Conservation (phyloP, 805 yeast species). For the Metschnikowia sp. region DNA sequence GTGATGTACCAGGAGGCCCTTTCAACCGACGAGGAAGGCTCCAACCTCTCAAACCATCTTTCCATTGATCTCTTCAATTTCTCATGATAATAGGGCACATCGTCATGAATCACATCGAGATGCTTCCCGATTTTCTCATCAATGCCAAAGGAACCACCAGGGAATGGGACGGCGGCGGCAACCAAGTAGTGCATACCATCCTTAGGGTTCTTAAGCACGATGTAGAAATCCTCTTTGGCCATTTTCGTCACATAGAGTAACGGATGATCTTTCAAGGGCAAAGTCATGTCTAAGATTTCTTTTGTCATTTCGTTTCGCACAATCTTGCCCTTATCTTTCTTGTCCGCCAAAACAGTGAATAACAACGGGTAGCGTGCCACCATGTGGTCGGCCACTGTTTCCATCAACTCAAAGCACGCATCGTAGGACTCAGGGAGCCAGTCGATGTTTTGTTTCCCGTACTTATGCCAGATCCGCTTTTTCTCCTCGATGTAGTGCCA, state of each 20-base stretch:
- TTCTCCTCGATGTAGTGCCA: constrained; percentile 64
- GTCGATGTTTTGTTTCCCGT: constrained; percentile 60
- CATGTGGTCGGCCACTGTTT: constrained; percentile 58
- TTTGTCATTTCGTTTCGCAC: constrained; percentile 59
- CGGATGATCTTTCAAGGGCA: constrained; percentile 63
- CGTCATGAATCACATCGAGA: constrained; percentile 61
- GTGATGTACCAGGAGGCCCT: constrained; percentile 74
- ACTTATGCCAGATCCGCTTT: constrained; percentile 51
- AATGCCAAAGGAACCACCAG: constrained; percentile 73
- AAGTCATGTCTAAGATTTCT: constrained; percentile 57
- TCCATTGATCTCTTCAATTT: constrained; percentile 70
- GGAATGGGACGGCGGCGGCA: constrained; percentile 77
- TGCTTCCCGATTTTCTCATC: constrained; percentile 56
- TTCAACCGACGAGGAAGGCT: constrained; percentile 61
- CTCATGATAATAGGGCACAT: constrained; percentile 66
- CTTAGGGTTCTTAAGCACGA: constrained; percentile 50
- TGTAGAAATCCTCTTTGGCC: constrained; percentile 74
- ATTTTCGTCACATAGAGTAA: constrained; percentile 58
- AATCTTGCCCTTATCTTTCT: constrained; percentile 46
- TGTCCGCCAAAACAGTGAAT: constrained; percentile 45
- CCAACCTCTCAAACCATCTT: constrained; percentile 63
- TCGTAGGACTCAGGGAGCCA: constrained; percentile 65
- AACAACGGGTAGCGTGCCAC: constrained; percentile 58
- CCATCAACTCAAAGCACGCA: constrained; percentile 62
- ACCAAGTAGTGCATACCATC: constrained; percentile 57